Percentiles rank a stretch among this genome's conserved stretches.
phyloP scores from a whole-genome alignment of 2,329 filamentous ascomycete genomes.

The Teratosphaeria zuluensis region DNA sequence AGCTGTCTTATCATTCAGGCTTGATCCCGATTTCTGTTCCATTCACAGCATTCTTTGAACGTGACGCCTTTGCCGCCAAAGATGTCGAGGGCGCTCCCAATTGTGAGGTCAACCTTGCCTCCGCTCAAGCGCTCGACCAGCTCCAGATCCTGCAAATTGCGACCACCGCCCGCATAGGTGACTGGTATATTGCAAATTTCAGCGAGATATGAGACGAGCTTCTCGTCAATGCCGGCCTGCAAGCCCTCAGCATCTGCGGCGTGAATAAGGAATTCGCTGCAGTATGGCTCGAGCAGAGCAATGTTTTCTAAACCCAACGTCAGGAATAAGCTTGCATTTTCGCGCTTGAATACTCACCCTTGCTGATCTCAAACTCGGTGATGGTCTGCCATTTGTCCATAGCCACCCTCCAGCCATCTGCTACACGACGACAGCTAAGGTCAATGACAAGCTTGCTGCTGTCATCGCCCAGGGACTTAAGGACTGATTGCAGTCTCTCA shows the following conservation, averaged over 20 bases:
- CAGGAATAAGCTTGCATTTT: background rate
- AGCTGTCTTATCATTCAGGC: background rate
- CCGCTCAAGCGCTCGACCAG: constrained; percentile 67
- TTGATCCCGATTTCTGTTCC: constrained; percentile 49
- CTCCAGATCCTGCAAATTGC: constrained; percentile 71
- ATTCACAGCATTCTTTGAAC: constrained; percentile 79
- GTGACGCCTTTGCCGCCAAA: constrained; percentile 83
- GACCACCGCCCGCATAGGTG: constrained; percentile 92
- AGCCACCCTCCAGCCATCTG: constrained; percentile 81
- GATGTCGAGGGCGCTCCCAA: constrained; percentile 90
- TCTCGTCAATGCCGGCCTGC: constrained; percentile 81
- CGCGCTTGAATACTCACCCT: constrained; percentile 45
- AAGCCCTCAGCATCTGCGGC: constrained; percentile 94
- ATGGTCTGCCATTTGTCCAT: constrained; percentile 99
- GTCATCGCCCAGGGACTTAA: constrained; percentile 63
- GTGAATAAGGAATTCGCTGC: constrained; percentile 93
- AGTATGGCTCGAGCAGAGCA: constrained; percentile 72
- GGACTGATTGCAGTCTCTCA: constrained; percentile 61
- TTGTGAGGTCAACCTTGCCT: constrained; percentile 84
- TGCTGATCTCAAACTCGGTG: constrained; percentile 87
- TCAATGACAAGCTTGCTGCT: constrained; percentile 83
- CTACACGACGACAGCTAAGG: constrained; percentile 74
- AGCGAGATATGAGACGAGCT: constrained; percentile 65
- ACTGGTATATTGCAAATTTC: constrained; percentile 87
- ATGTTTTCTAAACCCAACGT: constrained; percentile 58